A percentile compares a stretch with the other conserved stretches of the same genome.
These are phyloP conservation scores for Lavandula angustifolia DNA, from an alignment of 257 asterid species.

Conservation along the genomic window DNA sequence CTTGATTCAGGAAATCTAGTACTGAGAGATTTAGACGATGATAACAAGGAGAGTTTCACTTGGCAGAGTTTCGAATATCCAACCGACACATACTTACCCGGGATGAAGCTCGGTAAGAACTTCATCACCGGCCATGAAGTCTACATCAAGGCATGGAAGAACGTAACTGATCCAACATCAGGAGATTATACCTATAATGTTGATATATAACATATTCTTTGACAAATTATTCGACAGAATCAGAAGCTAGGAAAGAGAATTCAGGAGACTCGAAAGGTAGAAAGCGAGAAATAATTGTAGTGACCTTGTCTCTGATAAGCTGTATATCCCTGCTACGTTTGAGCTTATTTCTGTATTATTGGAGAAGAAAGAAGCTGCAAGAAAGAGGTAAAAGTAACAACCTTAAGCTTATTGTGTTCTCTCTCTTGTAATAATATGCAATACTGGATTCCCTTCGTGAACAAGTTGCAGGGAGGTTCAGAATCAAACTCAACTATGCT, in stretches of 20 bases:
- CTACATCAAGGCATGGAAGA: conserved; percentile 42
- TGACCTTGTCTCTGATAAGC: not conserved
- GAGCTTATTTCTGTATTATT: conserved; percentile 4
- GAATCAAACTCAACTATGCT: too few relatives aligned
- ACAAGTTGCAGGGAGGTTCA: conserved; percentile 1
- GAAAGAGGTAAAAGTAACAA: conserved; percentile 4
- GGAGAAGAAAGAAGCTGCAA: conserved; percentile 11
- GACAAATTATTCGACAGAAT: too few relatives aligned
- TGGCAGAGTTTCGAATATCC: conserved; percentile 30
- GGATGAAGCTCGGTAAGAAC: conserved; percentile 24
- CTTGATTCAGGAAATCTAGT: conserved; percentile 11
- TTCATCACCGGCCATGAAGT: not conserved
- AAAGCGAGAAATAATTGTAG: conserved; percentile 2
- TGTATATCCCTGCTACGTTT: conserved; percentile 21
- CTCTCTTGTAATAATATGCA: too few relatives aligned
- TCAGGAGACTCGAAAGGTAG: conserved; percentile 5
- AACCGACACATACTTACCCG: conserved; percentile 13
- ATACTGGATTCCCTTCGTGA: too few relatives aligned
- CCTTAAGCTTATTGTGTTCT: too few relatives aligned
- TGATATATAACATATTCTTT: too few relatives aligned
- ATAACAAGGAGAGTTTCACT: not conserved
- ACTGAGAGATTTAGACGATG: not conserved
- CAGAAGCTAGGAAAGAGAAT: too few relatives aligned
- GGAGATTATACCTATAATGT: conserved; percentile 32
- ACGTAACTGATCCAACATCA: conserved; percentile 37